Evolutionary conservation across 2,329 filamentous ascomycete species (phyloP), one percentile per base, ranked within the genome.

Genomic region (Cordyceps militaris): DNA sequence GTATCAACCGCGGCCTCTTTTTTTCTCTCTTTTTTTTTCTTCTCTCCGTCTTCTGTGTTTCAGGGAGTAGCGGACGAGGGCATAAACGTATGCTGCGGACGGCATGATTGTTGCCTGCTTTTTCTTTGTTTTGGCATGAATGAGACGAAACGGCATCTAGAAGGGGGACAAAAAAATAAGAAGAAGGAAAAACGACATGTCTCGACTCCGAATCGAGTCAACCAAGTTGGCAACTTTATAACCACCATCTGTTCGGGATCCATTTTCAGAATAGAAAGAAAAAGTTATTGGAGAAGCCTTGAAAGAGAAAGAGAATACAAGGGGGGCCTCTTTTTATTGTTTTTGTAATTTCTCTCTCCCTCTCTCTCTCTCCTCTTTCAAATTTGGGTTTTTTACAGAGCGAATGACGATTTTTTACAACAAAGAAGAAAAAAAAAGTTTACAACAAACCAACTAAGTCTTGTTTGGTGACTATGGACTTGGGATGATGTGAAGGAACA

Each of bases 341-440:
- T 24, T 19, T 52, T 32, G 21, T 52, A 42, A n/a, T 52, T 42
- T n/a, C 16, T 42, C 19, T 19, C 38, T 42, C 11, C 43, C 11
- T 6, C 11, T 32, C 30, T 32, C 30, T 11, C 11, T 32, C 11
- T 42, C 19, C 16, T 42, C 19, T 19, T n/a, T 42, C 11, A 11
- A 40, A 23, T 16, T 34, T 24, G 46, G 3, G 9, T 23, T 44
- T 43, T 49, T 43, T 54, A 42, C 43, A 44, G 46, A 49, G 40
- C 54, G 34, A 49, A 43, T 59, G 38, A 54, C 43, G 38, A 40
- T 50, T 24, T 38, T n/a, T n/a, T n/a, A n/a, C n/a, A n/a, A n/a
- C n/a, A n/a, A n/a, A n/a, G n/a, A 13, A 38, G 49, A 52, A 19
- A 50, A 47, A 59, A 38, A 28, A 32, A 47, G n/a, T 16, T 44